Percentiles rank a stretch among this genome's conserved stretches.
Conservation (phyloP, 148 eudicot species). For the Hydrangea macrophylla region DNA sequence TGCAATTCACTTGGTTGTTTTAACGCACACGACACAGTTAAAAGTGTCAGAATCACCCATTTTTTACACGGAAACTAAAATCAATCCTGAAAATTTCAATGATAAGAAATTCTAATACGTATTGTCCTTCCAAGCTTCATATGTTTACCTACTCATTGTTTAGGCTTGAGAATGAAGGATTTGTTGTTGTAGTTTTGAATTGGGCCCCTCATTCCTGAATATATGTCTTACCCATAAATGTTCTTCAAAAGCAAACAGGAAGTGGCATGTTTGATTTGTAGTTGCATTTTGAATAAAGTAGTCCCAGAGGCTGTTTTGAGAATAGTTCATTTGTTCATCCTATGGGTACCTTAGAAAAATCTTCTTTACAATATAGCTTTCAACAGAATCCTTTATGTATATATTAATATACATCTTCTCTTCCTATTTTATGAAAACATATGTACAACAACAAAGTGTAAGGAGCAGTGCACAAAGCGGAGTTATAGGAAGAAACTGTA, state of each 20-base stretch:
- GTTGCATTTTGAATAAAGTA: neutral
- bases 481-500: neutral
- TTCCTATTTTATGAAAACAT: neutral
- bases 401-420: neutral
- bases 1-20: neutral
- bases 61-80: neutral
- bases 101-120: too few relatives aligned
- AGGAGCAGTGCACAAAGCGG: too few relatives aligned
- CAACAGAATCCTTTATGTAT: neutral
- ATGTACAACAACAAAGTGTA: neutral
- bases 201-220: neutral
- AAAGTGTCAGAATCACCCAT: neutral
- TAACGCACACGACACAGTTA: neutral
- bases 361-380: neutral
- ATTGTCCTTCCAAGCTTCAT: constrained; percentile 1
- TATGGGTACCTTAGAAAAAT: neutral
- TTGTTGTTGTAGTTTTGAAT: neutral
- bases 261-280: neutral
- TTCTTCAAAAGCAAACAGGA: neutral
- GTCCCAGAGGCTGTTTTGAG: neutral
- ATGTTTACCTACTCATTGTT: neutral
- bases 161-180: neutral
- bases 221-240: neutral
- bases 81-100: neutral
- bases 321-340: neutral